These are phyloP conservation scores for Phytophthora europaea DNA, from an alignment of 352 stramenopile species.

Conservation along the genomic window DNA sequence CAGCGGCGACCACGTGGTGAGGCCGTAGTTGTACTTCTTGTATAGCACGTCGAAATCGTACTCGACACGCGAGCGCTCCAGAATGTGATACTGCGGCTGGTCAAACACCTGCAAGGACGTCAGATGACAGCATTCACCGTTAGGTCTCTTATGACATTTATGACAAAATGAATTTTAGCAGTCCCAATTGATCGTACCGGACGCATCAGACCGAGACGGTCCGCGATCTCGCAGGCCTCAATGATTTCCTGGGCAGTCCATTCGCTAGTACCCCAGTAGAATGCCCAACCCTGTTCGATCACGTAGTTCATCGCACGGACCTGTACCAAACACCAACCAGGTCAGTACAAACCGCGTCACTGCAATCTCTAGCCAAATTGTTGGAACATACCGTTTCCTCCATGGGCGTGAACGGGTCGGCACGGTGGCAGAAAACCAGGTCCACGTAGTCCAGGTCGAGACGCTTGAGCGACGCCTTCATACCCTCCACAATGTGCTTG, in stretches of 20 bases:
- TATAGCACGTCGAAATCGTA: conserved; percentile 72
- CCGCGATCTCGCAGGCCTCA: conserved; percentile 53
- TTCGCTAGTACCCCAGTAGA: conserved; percentile 79
- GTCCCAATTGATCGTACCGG: conserved; percentile 36
- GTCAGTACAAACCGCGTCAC: background rate
- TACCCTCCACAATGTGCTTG: conserved; percentile 70
- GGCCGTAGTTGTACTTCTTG: conserved; percentile 76
- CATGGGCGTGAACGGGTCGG: conserved; percentile 59
- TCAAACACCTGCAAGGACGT: conserved; percentile 58
- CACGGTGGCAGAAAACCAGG: conserved; percentile 75
- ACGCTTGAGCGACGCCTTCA: conserved; percentile 66
- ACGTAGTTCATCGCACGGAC: conserved; percentile 65
- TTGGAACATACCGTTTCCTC: conserved; percentile 62
- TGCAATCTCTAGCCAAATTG: background rate
- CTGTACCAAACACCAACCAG: conserved; percentile 2
- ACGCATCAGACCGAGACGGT: conserved; percentile 45
- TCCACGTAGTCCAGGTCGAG: conserved; percentile 71
- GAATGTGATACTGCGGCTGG: conserved; percentile 82
- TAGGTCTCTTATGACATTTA: too few species aligned
- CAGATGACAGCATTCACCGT: conserved; percentile 37
- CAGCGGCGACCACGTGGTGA: conserved; percentile 79
- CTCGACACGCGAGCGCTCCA: conserved; percentile 73
- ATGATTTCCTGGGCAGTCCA: conserved; percentile 78
- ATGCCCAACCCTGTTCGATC: conserved; percentile 37
- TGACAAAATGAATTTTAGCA: background rate